phyloP scores from a whole-genome alignment of 2,329 filamentous ascomycete species.

The Talaromyces atroroseus region DNA sequence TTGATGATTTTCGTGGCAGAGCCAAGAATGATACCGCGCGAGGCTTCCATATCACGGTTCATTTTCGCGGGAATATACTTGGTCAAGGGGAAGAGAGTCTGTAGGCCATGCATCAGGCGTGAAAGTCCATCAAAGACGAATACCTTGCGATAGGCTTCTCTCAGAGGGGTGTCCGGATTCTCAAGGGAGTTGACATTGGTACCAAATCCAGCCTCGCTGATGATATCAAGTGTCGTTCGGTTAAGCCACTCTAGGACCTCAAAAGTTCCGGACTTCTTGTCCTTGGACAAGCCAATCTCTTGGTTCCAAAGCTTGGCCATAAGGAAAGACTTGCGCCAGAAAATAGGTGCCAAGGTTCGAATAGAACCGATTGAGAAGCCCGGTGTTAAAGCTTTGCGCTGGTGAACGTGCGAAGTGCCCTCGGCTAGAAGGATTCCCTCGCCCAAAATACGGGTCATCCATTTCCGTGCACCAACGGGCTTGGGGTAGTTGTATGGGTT shows the following conservation, averaged over 20 bases:
- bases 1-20: slow-evolving; percentile 34
- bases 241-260: slow-evolving; percentile 42
- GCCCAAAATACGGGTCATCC: slow-evolving; percentile 43
- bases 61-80: slow-evolving; percentile 36
- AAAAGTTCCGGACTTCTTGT: slow-evolving; percentile 26
- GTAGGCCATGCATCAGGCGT: slow-evolving; percentile 38
- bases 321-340: slow-evolving; percentile 39
- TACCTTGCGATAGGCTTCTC: slow-evolving; percentile 38
- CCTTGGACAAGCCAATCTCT: slow-evolving; percentile 25
- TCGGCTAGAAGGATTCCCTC: slow-evolving; percentile 42
- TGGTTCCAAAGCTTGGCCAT: slow-evolving; percentile 41
- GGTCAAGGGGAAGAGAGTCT: slow-evolving; percentile 37
- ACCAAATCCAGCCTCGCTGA: slow-evolving; percentile 39
- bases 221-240: slow-evolving; percentile 42
- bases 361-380: slow-evolving; percentile 38
- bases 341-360: slow-evolving; percentile 33
- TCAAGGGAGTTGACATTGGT: slow-evolving; percentile 38
- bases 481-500: slow-evolving; percentile 41
- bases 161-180: slow-evolving; percentile 32
- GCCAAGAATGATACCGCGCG: slow-evolving; percentile 31
- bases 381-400: slow-evolving; percentile 37
- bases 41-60: slow-evolving; percentile 34
- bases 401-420: slow-evolving; percentile 38
- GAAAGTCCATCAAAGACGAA: slow-evolving; percentile 38
- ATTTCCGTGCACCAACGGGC: slow-evolving; percentile 33